These are phyloP conservation scores for Tetracladium setigerum DNA, from an alignment of 495 filamentous ascomycete species.

Conservation along the genomic window DNA sequence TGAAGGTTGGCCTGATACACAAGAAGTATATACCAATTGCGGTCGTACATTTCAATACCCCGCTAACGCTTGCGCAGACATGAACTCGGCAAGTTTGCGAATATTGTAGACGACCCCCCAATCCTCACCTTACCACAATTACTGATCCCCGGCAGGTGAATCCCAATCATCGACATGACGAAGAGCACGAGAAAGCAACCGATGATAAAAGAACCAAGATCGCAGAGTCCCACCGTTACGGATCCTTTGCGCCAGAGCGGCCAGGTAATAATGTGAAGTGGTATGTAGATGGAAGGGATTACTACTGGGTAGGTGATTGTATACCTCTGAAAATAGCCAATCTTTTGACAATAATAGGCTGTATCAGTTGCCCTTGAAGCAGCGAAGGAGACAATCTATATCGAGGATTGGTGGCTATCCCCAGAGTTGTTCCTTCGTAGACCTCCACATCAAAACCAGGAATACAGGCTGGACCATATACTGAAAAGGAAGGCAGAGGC, in stretches of 20 bases:
- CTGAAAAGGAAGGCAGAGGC: conserved; percentile 83
- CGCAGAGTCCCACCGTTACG: conserved; percentile 69
- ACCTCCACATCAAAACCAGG: conserved; percentile 69
- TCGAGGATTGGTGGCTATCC: conserved; percentile 95
- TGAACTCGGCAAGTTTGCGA: conserved; percentile 46
- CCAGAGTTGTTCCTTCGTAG: conserved; percentile 87
- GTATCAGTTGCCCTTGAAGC: conserved; percentile 80
- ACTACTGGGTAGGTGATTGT: conserved; percentile 60
- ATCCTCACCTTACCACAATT: not conserved
- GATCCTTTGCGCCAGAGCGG: conserved; percentile 77
- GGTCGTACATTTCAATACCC: not conserved
- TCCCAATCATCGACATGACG: conserved; percentile 88
- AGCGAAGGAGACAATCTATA: conserved; percentile 90
- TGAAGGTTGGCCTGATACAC: conserved; percentile 38
- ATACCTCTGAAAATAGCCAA: not conserved
- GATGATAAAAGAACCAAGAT: conserved; percentile 72
- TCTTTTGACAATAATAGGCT: conserved; percentile 30
- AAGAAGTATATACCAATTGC: conserved; percentile 31
- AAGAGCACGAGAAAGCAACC: conserved; percentile 77
- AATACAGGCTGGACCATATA: conserved; percentile 83
- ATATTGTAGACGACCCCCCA: conserved; percentile 30
- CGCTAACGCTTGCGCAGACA: conserved; percentile 27
- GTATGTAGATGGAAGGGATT: conserved; percentile 93
- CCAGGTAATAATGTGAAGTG: conserved; percentile 88
- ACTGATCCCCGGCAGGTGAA: conserved; percentile 46